Evolutionary conservation across 2,329 filamentous ascomycete genomes (phyloP), one percentile per base, ranked within the genome.

Genomic region (Cercospora canescens): DNA sequence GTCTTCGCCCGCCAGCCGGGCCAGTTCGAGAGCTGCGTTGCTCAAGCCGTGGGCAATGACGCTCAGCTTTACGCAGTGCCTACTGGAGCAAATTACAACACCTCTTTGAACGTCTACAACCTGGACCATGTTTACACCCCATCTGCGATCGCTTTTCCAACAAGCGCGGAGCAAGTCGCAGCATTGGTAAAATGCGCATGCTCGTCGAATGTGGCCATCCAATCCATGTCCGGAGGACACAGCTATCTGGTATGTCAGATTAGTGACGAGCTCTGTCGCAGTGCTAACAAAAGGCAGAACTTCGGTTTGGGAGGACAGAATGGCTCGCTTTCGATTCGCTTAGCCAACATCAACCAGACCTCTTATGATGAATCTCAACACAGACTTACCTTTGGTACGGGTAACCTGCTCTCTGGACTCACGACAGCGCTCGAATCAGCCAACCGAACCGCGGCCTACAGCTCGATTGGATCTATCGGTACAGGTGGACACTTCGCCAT

Each of bases 401-500:
- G 65, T 4, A 60, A 52, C 37, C 61, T 67, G 12, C 65, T 67
- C 30, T 58, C 55, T 12, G 52, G 21, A 6, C 37, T 67, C 14
- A 41, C 55, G 4, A 48, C 50, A 30, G 21, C 48, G 32, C 57
- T 67, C 24, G 32, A 55, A 1, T 41, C 56, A 26, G 37, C 57
- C 14, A 52, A 61, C 18, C 61, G 61, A 9, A 60, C 54, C 11
- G 55, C 55, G 0, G 58, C 58, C 5, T 66, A 59, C 56, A 63
- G 64, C 34, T 18, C 18, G 2, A 64, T 64, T 39, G 55, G 56
- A 7, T 66, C 65, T 6, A 62, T 69, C 26, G 67, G 67, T 4
- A 62, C 60, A 8, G 67, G 67, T 39, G 67, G 67, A 6, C 67
- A 69, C 32, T 57, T 63, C 37, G 62, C 67, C 2, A 69, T 67